A percentile compares a stretch with the other conserved stretches of the same genome.
phyloP scores from a whole-genome alignment of 1,284 basidiomycete genomes.

The Austroboletus novae-zelandiae region DNA sequence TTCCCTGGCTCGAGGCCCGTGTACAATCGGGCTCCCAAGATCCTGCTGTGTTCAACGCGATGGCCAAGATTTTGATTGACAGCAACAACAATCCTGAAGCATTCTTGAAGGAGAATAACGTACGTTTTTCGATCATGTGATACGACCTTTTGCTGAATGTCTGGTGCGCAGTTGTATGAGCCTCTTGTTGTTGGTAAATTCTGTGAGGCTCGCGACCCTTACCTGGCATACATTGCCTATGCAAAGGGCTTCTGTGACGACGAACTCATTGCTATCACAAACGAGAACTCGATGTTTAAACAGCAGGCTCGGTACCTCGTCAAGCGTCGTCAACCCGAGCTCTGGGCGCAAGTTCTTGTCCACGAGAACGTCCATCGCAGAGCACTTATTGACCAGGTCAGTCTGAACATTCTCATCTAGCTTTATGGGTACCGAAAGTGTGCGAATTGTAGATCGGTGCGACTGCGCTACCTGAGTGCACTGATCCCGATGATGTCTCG shows the following conservation, averaged over 20 bases:
- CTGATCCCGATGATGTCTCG: conserved; percentile 98
- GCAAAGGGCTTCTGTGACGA: conserved; percentile 99
- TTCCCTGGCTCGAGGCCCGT: conserved; percentile 95
- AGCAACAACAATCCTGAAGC: conserved; percentile 97
- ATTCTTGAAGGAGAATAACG: conserved; percentile 99
- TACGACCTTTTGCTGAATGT: background rate
- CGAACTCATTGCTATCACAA: conserved; percentile 95
- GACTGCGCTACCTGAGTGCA: conserved; percentile 95
- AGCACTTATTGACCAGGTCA: conserved; percentile 91
- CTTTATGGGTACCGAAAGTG: background rate
- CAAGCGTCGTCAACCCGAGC: conserved; percentile 92
- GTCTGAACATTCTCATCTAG: conserved; percentile 9
- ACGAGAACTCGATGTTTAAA: conserved; percentile 99
- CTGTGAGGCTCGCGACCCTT: conserved; percentile 98
- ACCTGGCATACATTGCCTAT: conserved; percentile 98
- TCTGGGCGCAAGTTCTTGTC: conserved; percentile 95
- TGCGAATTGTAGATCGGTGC: conserved; percentile 70
- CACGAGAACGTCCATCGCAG: conserved; percentile 92
- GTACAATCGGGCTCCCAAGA: conserved; percentile 94
- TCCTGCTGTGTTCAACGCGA: conserved; percentile 90
- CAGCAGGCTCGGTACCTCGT: conserved; percentile 98
- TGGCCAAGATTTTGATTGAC: conserved; percentile 99
- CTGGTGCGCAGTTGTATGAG: conserved; percentile 75
- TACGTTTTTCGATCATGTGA: conserved; percentile 37
- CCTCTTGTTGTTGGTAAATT: conserved; percentile 97